These are phyloP conservation scores for Didymellaceae sp. DNA, from an alignment of 2,329 filamentous ascomycete species.

Conservation along the genomic window DNA sequence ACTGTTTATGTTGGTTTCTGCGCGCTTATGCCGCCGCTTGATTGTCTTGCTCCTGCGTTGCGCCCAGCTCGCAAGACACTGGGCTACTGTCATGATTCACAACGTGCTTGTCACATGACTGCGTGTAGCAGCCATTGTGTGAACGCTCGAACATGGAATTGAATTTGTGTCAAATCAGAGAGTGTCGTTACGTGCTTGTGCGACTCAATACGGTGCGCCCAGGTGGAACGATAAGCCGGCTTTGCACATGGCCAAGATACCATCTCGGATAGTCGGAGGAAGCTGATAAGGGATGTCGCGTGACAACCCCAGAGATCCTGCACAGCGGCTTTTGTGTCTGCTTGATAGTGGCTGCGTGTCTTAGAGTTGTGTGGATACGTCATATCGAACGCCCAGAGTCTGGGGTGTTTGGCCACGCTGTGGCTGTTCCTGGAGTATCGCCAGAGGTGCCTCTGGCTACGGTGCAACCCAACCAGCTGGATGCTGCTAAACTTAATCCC, in stretches of 20 bases:
- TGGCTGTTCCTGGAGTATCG: not conserved
- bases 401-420: not conserved
- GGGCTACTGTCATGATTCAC: not conserved
- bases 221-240: not conserved
- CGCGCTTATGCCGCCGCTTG: not conserved
- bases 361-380: constrained; percentile 5
- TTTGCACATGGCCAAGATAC: not conserved
- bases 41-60: not conserved
- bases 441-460: constrained; percentile 2
- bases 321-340: not conserved
- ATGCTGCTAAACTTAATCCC: not conserved
- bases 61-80: not conserved
- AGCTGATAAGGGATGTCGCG: not conserved
- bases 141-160: not conserved
- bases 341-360: not conserved
- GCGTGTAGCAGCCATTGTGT: not conserved
- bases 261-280: not conserved
- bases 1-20: not conserved
- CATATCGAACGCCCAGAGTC: not conserved
- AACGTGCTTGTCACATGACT: not conserved
- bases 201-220: not conserved
- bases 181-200: not conserved
- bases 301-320: not conserved
- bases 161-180: not conserved
- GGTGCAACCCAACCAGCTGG: not conserved